Evolutionary conservation across 2,329 filamentous ascomycete genomes (phyloP).

Genomic region (Fusarium napiforme): DNA sequence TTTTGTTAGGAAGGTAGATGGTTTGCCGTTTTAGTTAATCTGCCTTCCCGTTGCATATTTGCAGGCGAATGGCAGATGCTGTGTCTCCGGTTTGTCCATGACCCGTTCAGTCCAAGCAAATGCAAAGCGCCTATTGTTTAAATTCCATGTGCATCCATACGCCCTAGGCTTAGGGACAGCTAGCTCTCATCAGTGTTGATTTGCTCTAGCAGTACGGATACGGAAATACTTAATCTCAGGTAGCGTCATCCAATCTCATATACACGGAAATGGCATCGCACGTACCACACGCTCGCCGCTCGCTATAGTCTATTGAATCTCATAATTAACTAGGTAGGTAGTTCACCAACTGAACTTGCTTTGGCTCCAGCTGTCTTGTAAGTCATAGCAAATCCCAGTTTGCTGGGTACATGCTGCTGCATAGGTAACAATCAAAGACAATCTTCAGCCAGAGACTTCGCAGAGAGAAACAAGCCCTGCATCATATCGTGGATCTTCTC

Average conservation of each 20-base stretch:
- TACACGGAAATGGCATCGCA: conserved; percentile 19
- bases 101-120: not conserved
- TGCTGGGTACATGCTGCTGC: not conserved
- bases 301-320: not conserved
- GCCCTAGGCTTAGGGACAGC: not conserved
- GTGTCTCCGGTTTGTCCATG: not conserved
- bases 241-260: conserved; percentile 17
- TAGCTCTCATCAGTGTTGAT: too few species aligned
- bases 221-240: conserved; percentile 1
- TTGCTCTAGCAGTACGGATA: not conserved
- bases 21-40: not conserved
- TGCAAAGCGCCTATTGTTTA: not conserved
- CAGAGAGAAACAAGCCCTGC: not conserved
- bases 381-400: conserved; percentile 3
- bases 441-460: not conserved
- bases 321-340: not conserved
- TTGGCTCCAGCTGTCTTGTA: not conserved
- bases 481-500: not conserved
- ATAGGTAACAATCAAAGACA: not conserved
- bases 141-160: not conserved
- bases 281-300: conserved; percentile 16
- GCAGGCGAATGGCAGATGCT: not conserved
- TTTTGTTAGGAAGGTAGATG: not conserved
- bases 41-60: not conserved
- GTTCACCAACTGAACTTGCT: not conserved